Evolutionary conservation across 768 basidiomycete species (phyloP).

Genomic region (Trametes meyenii): DNA sequence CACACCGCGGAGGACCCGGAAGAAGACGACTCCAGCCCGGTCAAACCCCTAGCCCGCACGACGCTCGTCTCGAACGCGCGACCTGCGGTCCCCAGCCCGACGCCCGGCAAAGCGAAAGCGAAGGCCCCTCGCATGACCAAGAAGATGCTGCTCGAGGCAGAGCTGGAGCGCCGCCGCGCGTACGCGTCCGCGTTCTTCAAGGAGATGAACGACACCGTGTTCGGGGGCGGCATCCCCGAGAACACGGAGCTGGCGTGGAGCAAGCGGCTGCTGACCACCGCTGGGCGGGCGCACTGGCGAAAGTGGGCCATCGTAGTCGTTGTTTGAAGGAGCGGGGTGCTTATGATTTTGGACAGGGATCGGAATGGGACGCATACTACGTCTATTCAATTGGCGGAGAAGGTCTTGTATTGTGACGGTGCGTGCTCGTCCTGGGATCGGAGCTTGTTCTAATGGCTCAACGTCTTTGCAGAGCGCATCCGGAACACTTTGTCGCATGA

Average conservation of each 20-base stretch:
- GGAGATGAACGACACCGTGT: conserved; percentile 61
- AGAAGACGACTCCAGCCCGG: conserved; percentile 1
- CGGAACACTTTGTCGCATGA: conserved; percentile 85
- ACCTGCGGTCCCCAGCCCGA: not conserved
- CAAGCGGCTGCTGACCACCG: conserved; percentile 64
- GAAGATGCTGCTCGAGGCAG: conserved; percentile 46
- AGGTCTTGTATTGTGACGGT: conserved; percentile 82
- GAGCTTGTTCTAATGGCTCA: not conserved
- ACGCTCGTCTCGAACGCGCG: conserved; percentile 2
- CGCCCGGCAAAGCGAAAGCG: conserved; percentile 13
- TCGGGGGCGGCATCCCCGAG: conserved; percentile 54
- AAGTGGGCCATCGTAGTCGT: conserved; percentile 39
- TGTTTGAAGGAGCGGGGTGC: not conserved
- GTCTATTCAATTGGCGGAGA: conserved; percentile 79
- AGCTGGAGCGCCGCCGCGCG: conserved; percentile 46
- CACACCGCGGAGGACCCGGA: conserved; percentile 3
- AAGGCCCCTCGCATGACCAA: conserved; percentile 36
- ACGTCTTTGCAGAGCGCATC: conserved; percentile 60
- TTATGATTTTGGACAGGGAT: conserved; percentile 39
- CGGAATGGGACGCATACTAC: conserved; percentile 59
- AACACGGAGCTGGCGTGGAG: conserved; percentile 68
- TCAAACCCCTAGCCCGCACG: not conserved
- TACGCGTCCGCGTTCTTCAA: conserved; percentile 65
- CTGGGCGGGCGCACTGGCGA: conserved; percentile 70
- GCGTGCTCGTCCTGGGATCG: conserved; percentile 18